Base-by-base conservation (phyloP, 2,329 filamentous ascomycete species). In the Colletotrichum orchidophilum region DNA sequence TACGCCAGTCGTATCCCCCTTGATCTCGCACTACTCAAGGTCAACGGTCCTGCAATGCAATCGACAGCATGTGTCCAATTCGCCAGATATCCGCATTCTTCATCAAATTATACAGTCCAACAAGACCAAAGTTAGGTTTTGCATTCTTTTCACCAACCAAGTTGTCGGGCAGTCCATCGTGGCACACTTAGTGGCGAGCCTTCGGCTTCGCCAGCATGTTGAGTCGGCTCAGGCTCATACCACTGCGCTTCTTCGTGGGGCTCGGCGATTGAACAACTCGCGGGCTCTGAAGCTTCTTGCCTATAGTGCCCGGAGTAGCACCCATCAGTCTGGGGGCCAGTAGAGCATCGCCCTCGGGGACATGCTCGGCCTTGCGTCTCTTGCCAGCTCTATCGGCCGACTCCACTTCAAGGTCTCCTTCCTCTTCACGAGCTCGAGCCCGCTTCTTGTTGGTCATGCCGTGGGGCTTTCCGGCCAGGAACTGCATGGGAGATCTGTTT, bases 361-460 rank as follows among this genome's bases (percentile, higher is more conserved):
- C 83, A 21, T 82, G 76, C 58, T 85, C 82, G 52, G 84, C 83
- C 81, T 86, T 89, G 49, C 84, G 85, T 81, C 91, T 91, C 85
- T 92, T 92, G 29, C 85, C 81, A 1, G 86, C 86, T 55, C 83
- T 79, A 61, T 87, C 85, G 0, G 84, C 84, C 39, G 88, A 86
- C 63, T 90, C 88, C 65, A 88, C 87, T 52, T 90, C 88, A 58
- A 85, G 86, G 49, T 87, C 85, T 63, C 90, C 88, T 60, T 89
- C 88, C 58, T 90, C 88, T 62, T 85, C 86, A 63, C 81, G 86
- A 18, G 86, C 85, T n/a, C 90, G 85, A 75, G 87, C 85, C 29
- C 90, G 87, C 81, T 91, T 92, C 84, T 92, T 92, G 81, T 89
- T 92, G 8, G 83, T 80, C 81, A 92, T 87, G 21, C 90, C 90